These are phyloP conservation scores for Saxispiralis lemnorum DNA, from an alignment of 495 filamentous ascomycete genomes.

Conservation along the genomic window DNA sequence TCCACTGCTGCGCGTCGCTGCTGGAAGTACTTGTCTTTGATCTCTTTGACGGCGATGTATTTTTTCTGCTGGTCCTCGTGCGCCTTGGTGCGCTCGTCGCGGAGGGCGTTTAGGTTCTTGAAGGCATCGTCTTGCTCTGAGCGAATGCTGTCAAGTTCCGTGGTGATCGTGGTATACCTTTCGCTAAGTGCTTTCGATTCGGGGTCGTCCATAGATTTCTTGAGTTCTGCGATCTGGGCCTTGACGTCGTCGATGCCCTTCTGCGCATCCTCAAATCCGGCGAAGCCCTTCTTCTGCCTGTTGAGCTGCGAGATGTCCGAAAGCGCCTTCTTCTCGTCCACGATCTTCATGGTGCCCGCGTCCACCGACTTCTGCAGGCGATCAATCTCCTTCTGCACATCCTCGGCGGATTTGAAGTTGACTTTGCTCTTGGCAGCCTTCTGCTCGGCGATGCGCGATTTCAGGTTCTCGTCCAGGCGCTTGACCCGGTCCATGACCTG, in stretches of 20 bases:
- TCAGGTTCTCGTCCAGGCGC: conserved; percentile 63
- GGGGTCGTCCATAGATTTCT: conserved; percentile 77
- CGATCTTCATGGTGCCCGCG: conserved; percentile 71
- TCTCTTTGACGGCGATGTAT: conserved; percentile 54
- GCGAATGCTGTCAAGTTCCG: conserved; percentile 74
- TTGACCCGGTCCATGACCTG: conserved; percentile 72
- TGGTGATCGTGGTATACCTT: conserved; percentile 60
- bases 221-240: conserved; percentile 65
- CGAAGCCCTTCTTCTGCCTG: conserved; percentile 81
- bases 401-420: conserved; percentile 68
- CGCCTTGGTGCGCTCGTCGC: conserved; percentile 73
- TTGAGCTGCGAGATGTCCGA: conserved; percentile 61
- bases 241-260: conserved; percentile 72
- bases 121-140: conserved; percentile 74
- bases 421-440: conserved; percentile 63
- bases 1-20: conserved; percentile 57
- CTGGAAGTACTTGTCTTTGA: conserved; percentile 74
- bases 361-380: conserved; percentile 69
- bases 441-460: conserved; percentile 62
- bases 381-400: conserved; percentile 66
- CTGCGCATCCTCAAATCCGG: conserved; percentile 60
- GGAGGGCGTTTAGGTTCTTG: conserved; percentile 68
- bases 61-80: conserved; percentile 70
- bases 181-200: conserved; percentile 76
- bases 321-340: conserved; percentile 91